Conservation (phyloP, 257 asterid genomes). For the Solanum rostratum region DNA sequence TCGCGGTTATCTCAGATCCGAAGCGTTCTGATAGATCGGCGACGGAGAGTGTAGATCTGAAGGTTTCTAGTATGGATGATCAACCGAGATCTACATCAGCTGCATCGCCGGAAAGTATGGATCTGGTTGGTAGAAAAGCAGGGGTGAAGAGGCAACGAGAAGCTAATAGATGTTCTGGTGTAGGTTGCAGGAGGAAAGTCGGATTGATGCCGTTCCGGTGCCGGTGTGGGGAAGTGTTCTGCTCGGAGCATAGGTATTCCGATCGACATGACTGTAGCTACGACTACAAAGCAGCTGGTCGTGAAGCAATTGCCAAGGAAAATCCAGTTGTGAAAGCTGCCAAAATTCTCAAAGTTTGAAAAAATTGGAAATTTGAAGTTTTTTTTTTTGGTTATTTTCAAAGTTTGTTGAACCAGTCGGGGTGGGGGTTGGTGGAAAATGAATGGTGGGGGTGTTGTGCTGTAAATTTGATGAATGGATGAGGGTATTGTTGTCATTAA, state of each 20-base stretch:
- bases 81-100: not conserved
- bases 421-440: not conserved
- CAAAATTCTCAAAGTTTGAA: conserved; percentile 46
- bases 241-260: conserved; percentile 73
- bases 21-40: not conserved
- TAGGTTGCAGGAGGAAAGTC: conserved; percentile 69
- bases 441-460: not conserved
- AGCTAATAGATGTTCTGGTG: conserved; percentile 44
- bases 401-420: not conserved
- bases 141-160: conserved; percentile 16
- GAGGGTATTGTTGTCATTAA: conserved; percentile 1
- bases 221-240: conserved; percentile 73
- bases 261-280: conserved; percentile 81
- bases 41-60: not conserved
- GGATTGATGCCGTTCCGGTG: conserved; percentile 76
- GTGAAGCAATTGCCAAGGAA: conserved; percentile 61
- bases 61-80: not conserved
- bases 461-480: not conserved
- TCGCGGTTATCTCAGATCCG: conserved; percentile 14
- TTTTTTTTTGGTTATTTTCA: not conserved
- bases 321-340: conserved; percentile 88
- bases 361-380: conserved; percentile 8
- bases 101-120: not conserved
- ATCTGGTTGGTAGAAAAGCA: not conserved
- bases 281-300: conserved; percentile 69